Conservation (phyloP, 176 grass and related monocot genomes). For the Canna indica region DNA sequence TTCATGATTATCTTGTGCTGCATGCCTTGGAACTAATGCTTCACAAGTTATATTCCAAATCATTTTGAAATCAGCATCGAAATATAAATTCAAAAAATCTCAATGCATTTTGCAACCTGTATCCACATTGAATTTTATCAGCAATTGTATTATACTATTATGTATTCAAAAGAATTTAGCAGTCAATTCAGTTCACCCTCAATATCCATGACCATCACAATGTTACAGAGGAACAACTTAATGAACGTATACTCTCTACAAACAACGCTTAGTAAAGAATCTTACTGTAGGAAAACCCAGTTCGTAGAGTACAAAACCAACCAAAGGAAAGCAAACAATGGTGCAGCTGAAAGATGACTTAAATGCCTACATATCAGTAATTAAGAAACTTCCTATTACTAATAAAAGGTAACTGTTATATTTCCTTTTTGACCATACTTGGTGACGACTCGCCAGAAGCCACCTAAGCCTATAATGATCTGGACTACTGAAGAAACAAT, state of each 20-base stretch:
- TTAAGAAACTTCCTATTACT: not conserved
- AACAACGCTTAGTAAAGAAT: not conserved
- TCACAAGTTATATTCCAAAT: too few relatives aligned
- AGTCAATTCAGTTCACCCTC: not conserved
- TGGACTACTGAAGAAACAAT: conserved; percentile 80
- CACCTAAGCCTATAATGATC: conserved; percentile 76
- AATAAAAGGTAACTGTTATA: too few relatives aligned
- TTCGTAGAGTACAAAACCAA: conserved; percentile 77
- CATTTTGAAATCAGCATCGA: too few relatives aligned
- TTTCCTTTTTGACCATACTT: conserved; percentile 23
- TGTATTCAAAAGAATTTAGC: not conserved
- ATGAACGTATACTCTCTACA: not conserved
- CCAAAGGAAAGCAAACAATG: conserved; percentile 66
- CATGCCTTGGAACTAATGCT: too few relatives aligned
- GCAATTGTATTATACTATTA: not conserved
- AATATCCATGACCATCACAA: not conserved
- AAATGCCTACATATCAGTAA: conserved; percentile 31
- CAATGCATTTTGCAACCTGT: conserved; percentile 88
- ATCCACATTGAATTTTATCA: conserved; percentile 10
- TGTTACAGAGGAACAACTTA: not conserved
- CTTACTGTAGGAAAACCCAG: conserved; percentile 77
- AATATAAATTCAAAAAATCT: too few relatives aligned
- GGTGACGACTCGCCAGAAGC: conserved; percentile 66
- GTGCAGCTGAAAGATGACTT: conserved; percentile 63
- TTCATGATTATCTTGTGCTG: too few relatives aligned